Conservation (phyloP, 2,329 filamentous ascomycete genomes). For the Fusarium humuli region DNA sequence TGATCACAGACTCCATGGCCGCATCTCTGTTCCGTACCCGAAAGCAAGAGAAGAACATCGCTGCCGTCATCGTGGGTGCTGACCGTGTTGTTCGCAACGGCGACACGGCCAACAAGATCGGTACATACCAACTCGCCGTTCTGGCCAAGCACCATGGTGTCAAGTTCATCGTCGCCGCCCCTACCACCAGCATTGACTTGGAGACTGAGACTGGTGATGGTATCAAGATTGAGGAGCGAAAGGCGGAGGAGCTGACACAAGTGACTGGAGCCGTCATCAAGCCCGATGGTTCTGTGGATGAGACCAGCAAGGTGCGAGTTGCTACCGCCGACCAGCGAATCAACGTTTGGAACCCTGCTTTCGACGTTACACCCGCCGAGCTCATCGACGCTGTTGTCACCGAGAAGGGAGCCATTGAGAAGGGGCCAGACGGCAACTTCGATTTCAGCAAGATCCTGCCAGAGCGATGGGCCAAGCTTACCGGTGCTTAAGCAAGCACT, state of each 20-base stretch:
- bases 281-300: slow-evolving; percentile 72
- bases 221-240: slow-evolving; percentile 92
- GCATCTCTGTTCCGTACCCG: slow-evolving; percentile 79
- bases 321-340: slow-evolving; percentile 84
- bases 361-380: slow-evolving; percentile 90
- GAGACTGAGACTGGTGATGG: slow-evolving; percentile 79
- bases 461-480: slow-evolving; percentile 62
- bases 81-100: slow-evolving; percentile 96
- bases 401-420: slow-evolving; percentile 87
- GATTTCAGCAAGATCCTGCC: slow-evolving; percentile 69
- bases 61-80: slow-evolving; percentile 91
- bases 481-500: slow-evolving; percentile 33
- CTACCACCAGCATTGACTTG: slow-evolving; percentile 92
- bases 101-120: slow-evolving; percentile 98
- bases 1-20: slow-evolving; percentile 98
- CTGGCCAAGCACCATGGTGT: slow-evolving; percentile 87
- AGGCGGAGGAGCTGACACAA: slow-evolving; percentile 83
- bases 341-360: slow-evolving; percentile 94
- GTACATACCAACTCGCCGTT: slow-evolving; percentile 93
- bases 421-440: slow-evolving; percentile 77
- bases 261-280: slow-evolving; percentile 80
- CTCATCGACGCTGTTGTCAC: slow-evolving; percentile 96
- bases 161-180: slow-evolving; percentile 95
- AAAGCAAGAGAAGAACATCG: slow-evolving; percentile 74
- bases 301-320: slow-evolving; percentile 74